A percentile compares a stretch with the other conserved stretches of the same genome.
Conservation (phyloP, 2,329 filamentous ascomycete genomes). For the Hymenoscyphus albidus region DNA sequence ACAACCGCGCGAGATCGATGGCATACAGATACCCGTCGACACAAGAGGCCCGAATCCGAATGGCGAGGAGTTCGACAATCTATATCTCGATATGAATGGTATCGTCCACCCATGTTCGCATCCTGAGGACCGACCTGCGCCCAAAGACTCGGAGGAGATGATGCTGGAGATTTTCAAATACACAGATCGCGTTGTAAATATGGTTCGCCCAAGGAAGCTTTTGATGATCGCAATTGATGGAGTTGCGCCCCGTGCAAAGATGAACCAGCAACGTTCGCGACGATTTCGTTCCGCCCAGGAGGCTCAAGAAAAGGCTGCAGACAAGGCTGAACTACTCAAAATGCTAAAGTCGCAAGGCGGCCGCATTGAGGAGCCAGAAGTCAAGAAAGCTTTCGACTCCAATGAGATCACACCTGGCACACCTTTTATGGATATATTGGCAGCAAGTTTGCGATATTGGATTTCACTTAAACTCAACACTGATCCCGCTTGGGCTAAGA, state of each 20-base stretch:
- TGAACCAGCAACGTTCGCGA: slow-evolving; percentile 97
- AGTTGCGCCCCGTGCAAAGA: slow-evolving; percentile 95
- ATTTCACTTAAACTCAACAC: slow-evolving; percentile 96
- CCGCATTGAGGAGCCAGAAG: slow-evolving; percentile 55
- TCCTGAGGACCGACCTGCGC: slow-evolving; percentile 87
- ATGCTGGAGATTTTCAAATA: slow-evolving; percentile 98
- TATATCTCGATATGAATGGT: slow-evolving; percentile 99
- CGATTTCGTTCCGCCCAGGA: slow-evolving; percentile 94
- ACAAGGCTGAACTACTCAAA: slow-evolving; percentile 84
- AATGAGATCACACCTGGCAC: slow-evolving; percentile 90
- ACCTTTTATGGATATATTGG: slow-evolving; percentile 97
- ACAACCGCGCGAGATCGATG: slow-evolving; percentile 75
- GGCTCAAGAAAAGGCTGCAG: slow-evolving; percentile 87
- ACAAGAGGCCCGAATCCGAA: slow-evolving; percentile 85
- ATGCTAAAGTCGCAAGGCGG: slow-evolving; percentile 75
- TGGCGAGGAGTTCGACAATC: slow-evolving; percentile 94
- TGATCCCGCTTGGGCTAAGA: slow-evolving; percentile 88
- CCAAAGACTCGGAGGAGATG: slow-evolving; percentile 96
- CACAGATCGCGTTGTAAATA: slow-evolving; percentile 97
- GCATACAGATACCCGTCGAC: slow-evolving; percentile 79
- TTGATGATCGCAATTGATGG: slow-evolving; percentile 98
- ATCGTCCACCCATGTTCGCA: slow-evolving; percentile 99
- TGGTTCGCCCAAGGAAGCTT: slow-evolving; percentile 93
- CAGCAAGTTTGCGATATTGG: slow-evolving; percentile 89
- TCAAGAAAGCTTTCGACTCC: slow-evolving; percentile 90